Evolutionary conservation across 2,329 filamentous ascomycete genomes (phyloP).

Genomic region (Tolypocladium guangdongense): DNA sequence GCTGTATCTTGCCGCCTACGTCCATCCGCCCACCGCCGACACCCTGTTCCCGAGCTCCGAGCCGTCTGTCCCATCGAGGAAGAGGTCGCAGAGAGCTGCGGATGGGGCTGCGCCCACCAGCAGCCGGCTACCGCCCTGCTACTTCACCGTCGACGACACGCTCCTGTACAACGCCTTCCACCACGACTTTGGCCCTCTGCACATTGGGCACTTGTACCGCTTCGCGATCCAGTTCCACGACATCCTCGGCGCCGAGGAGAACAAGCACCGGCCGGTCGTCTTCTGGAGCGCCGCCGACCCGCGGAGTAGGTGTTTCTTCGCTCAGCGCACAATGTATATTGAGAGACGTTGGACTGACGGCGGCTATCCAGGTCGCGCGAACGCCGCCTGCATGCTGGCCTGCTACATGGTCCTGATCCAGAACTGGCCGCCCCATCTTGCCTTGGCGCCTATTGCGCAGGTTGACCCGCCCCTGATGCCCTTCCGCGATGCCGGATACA

Average conservation of each 20-base stretch:
- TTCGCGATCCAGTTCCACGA: conserved; percentile 96
- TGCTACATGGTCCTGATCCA: conserved; percentile 99
- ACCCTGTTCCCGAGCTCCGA: conserved; percentile 83
- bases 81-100: conserved; percentile 44
- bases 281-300: conserved; percentile 94
- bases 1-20: conserved; percentile 88
- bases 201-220: conserved; percentile 93
- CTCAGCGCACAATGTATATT: background rate
- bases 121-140: conserved; percentile 55
- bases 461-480: conserved; percentile 97
- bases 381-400: conserved; percentile 87
- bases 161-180: conserved; percentile 98
- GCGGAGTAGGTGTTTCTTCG: conserved; percentile 54
- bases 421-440: conserved; percentile 92
- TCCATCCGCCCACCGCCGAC: conserved; percentile 65
- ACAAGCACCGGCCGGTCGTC: conserved; percentile 80
- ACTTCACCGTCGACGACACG: conserved; percentile 89
- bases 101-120: conserved; percentile 36
- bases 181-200: conserved; percentile 93
- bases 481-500: conserved; percentile 96
- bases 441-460: conserved; percentile 89
- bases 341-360: background rate
- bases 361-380: conserved; percentile 59
- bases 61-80: conserved; percentile 40
- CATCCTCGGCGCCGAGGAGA: conserved; percentile 81